Evolutionary conservation across 2,329 filamentous ascomycete species (phyloP).

Genomic region (Epichloe amarillans): DNA sequence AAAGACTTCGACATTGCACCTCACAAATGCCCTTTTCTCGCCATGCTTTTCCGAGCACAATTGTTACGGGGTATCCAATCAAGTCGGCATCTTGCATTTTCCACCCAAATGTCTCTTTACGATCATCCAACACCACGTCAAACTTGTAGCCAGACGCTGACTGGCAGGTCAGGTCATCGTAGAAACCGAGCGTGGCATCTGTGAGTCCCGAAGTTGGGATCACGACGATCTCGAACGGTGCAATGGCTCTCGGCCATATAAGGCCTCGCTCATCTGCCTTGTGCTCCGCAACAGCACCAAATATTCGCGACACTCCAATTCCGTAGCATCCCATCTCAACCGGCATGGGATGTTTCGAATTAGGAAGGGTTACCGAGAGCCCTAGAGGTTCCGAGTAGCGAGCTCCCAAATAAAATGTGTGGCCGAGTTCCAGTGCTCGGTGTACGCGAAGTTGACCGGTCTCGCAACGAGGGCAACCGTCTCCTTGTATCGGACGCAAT

Average conservation of each 20-base stretch:
- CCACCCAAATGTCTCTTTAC: conserved; percentile 56
- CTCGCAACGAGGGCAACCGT: conserved; percentile 59
- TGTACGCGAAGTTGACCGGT: conserved; percentile 49
- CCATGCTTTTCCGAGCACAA: conserved; percentile 68
- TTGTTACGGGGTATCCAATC: conserved; percentile 72
- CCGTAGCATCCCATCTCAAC: conserved; percentile 96
- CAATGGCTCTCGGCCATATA: conserved; percentile 78
- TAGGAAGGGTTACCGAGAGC: conserved; percentile 40
- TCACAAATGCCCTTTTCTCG: conserved; percentile 46
- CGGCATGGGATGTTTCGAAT: conserved; percentile 26
- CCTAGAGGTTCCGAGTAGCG: conserved; percentile 69
- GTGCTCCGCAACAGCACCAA: conserved; percentile 72
- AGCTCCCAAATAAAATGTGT: conserved; percentile 88
- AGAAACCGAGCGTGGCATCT: conserved; percentile 42
- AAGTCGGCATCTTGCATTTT: conserved; percentile 84
- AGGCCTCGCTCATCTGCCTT: conserved; percentile 60
- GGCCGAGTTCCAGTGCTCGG: conserved; percentile 76
- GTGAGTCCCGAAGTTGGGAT: conserved; percentile 37
- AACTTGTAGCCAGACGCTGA: conserved; percentile 17
- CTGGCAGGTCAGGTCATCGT: conserved; percentile 40
- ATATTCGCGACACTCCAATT: conserved; percentile 81
- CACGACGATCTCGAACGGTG: conserved; percentile 68
- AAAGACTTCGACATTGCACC: conserved; percentile 62
- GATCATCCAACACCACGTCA: conserved; percentile 66
- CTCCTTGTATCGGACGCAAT: conserved; percentile 51